Evolutionary conservation across 2,329 filamentous ascomycete genomes (phyloP).

Genomic region (Cladophialophora exuberans): DNA sequence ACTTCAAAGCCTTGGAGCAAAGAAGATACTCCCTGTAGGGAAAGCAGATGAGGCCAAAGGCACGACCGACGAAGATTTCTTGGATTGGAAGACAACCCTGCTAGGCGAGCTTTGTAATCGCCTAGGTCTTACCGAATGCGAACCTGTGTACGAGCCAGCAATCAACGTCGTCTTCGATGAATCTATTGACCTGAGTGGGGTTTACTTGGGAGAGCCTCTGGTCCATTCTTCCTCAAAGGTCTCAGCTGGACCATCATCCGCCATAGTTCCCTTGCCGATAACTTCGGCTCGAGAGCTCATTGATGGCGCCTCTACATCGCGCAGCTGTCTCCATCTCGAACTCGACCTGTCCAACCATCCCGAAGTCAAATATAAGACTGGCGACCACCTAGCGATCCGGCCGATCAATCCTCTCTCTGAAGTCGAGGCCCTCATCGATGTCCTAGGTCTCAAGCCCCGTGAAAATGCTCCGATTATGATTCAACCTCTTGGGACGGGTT

Average conservation of each 20-base stretch:
- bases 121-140: conserved; percentile 83
- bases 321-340: conserved; percentile 41
- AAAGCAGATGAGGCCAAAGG: conserved; percentile 47
- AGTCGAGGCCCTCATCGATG: conserved; percentile 37
- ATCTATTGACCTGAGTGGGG: conserved; percentile 36
- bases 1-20: conserved; percentile 36
- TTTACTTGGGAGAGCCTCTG: conserved; percentile 24
- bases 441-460: conserved; percentile 36
- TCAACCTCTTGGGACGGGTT: neutral
- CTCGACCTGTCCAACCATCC: conserved; percentile 42
- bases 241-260: neutral
- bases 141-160: conserved; percentile 84
- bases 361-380: conserved; percentile 48
- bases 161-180: conserved; percentile 66
- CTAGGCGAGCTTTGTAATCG: conserved; percentile 30
- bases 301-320: conserved; percentile 1
- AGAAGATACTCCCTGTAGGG: conserved; percentile 35
- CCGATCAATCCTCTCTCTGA: conserved; percentile 45
- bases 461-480: conserved; percentile 33
- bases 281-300: conserved; percentile 10
- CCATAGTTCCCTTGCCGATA: neutral
- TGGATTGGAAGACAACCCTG: conserved; percentile 46
- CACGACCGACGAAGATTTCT: conserved; percentile 49
- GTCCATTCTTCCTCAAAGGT: neutral
- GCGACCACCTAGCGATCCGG: conserved; percentile 48